Conservation (phyloP, 2,329 filamentous ascomycete species). For the Metarhizium robertsii region DNA sequence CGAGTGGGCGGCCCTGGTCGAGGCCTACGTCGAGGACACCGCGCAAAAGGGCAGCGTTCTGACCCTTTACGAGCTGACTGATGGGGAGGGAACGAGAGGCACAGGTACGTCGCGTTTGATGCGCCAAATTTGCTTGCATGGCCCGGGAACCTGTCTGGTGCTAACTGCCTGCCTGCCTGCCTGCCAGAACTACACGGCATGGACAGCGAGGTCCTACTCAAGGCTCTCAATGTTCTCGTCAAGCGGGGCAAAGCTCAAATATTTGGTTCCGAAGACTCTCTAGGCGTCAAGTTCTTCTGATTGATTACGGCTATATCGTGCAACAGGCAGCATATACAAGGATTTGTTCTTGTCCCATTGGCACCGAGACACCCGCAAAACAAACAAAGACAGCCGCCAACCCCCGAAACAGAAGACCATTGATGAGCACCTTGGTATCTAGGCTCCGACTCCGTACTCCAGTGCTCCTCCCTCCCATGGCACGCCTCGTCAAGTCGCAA, state of each 20-base stretch:
- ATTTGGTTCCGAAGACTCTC: constrained; percentile 79
- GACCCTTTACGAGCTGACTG: constrained; percentile 82
- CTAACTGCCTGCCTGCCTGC: not conserved
- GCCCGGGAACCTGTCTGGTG: not conserved
- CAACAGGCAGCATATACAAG: too few species aligned
- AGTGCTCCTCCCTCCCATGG: constrained; percentile 3
- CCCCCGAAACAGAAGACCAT: too few species aligned
- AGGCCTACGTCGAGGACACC: constrained; percentile 76
- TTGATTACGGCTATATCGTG: not conserved
- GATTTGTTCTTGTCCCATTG: too few species aligned
- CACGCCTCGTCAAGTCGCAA: not conserved
- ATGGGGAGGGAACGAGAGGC: constrained; percentile 71
- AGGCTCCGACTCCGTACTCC: constrained; percentile 11
- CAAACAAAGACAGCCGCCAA: too few species aligned
- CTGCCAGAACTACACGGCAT: constrained; percentile 76
- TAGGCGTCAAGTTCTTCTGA: constrained; percentile 96
- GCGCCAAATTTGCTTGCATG: not conserved
- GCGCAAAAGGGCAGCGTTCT: constrained; percentile 82
- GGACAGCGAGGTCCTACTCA: constrained; percentile 71
- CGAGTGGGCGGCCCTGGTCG: constrained; percentile 78
- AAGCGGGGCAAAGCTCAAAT: constrained; percentile 89
- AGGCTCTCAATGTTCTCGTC: constrained; percentile 70
- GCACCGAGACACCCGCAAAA: too few species aligned
- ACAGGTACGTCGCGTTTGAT: constrained; percentile 40
- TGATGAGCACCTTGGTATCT: not conserved